Evolutionary conservation across 495 filamentous ascomycete genomes (phyloP).

Genomic region (Penicillium coffeae): DNA sequence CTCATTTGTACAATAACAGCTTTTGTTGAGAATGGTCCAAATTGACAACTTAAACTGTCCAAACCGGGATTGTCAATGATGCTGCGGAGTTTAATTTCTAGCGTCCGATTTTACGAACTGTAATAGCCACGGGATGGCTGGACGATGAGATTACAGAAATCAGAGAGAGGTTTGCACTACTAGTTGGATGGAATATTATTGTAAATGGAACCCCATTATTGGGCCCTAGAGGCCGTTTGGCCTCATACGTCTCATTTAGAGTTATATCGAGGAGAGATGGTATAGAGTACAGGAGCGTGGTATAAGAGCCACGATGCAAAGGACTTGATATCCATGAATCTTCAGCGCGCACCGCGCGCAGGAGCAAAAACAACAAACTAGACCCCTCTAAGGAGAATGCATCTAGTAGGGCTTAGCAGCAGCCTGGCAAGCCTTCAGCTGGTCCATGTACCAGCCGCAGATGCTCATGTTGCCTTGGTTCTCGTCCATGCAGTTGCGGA

Average conservation of each 20-base stretch:
- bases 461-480: slow-evolving; percentile 90
- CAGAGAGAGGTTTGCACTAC: too few relatives aligned
- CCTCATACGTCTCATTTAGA: background rate
- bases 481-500: slow-evolving; percentile 94
- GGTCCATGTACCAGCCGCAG: slow-evolving; percentile 96
- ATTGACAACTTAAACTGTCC: too few relatives aligned
- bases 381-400: background rate
- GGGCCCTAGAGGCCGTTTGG: background rate
- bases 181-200: too few relatives aligned
- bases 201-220: too few relatives aligned
- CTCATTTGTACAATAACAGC: too few relatives aligned
- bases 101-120: too few relatives aligned
- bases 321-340: slow-evolving; percentile 4
- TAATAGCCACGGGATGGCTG: too few relatives aligned
- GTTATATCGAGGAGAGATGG: slow-evolving; percentile 19
- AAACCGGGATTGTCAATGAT: too few relatives aligned
- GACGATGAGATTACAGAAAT: too few relatives aligned
- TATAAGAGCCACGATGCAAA: slow-evolving; percentile 20
- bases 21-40: too few relatives aligned
- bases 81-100: too few relatives aligned
- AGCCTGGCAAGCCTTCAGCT: slow-evolving; percentile 94
- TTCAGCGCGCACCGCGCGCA: slow-evolving; percentile 2
- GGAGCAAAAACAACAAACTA: slow-evolving; percentile 6
- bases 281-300: slow-evolving; percentile 27
- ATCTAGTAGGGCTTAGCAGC: slow-evolving; percentile 80